phyloP scores from a whole-genome alignment of 2,329 filamentous ascomycete species.

The Pyricularia pennisetigena region DNA sequence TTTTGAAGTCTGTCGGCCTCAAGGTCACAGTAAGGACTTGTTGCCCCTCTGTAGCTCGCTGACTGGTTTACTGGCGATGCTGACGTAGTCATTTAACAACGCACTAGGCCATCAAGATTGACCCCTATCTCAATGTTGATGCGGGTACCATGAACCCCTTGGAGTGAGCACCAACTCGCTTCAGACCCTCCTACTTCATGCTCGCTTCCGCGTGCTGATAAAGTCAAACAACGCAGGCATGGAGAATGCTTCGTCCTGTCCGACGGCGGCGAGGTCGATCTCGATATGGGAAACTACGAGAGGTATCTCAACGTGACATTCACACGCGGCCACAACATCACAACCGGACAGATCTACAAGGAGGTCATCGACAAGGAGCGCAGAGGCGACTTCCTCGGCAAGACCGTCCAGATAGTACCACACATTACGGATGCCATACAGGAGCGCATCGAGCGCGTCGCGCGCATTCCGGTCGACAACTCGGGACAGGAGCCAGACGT shows the following conservation, averaged over 20 bases:
- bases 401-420: constrained; percentile 75
- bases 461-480: constrained; percentile 77
- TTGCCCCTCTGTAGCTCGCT: constrained; percentile 46
- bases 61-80: neutral
- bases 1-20: constrained; percentile 72
- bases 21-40: constrained; percentile 50
- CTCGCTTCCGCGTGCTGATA: neutral
- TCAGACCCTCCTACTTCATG: neutral
- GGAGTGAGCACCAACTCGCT: constrained; percentile 16
- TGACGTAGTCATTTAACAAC: neutral
- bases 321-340: constrained; percentile 87
- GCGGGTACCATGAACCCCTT: constrained; percentile 24
- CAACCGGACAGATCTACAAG: constrained; percentile 92
- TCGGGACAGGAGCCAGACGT: constrained; percentile 77
- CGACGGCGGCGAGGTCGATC: constrained; percentile 61
- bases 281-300: constrained; percentile 50
- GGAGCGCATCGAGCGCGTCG: constrained; percentile 83
- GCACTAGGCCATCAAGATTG: constrained; percentile 32
- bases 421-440: constrained; percentile 89
- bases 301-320: constrained; percentile 73
- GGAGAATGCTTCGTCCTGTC: constrained; percentile 85
- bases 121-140: constrained; percentile 35
- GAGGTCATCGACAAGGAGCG: constrained; percentile 67
- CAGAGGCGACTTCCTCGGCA: constrained; percentile 69
- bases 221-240: constrained; percentile 41